Percentiles rank a stretch among this genome's conserved stretches.
These are phyloP conservation scores for Pittosporum tobira DNA, from an alignment of 129 eudicot species.

Conservation along the genomic window DNA sequence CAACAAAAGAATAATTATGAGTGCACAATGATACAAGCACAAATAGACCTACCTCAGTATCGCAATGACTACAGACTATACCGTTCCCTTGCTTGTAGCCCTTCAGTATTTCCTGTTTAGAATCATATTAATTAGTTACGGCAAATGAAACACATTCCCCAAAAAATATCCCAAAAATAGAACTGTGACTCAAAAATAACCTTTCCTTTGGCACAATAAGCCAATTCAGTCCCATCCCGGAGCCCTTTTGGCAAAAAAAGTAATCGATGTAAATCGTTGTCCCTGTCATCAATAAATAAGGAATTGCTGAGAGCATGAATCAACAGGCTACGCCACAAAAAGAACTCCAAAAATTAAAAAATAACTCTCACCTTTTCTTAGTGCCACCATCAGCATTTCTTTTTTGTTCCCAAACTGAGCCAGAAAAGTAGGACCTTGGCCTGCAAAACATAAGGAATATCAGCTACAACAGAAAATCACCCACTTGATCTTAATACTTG, in stretches of 20 bases:
- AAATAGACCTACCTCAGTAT: constrained; percentile 50
- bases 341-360: neutral
- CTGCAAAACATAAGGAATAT: constrained; percentile 33
- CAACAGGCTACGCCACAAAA: neutral
- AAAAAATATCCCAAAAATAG: neutral
- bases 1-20: neutral
- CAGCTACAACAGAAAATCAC: constrained; percentile 7
- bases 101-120: constrained; percentile 70
- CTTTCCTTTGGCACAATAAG: constrained; percentile 86
- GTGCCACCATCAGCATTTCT: constrained; percentile 51
- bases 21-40: neutral
- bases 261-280: constrained; percentile 77
- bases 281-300: constrained; percentile 43
- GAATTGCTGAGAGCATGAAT: constrained; percentile 8
- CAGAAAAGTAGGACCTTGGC: constrained; percentile 41
- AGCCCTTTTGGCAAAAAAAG: constrained; percentile 92
- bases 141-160: constrained; percentile 3
- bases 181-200: constrained; percentile 23
- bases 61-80: constrained; percentile 80
- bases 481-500: neutral
- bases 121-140: neutral
- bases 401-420: constrained; percentile 35
- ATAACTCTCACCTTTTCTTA: constrained; percentile 53
- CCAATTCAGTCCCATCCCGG: constrained; percentile 87
- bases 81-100: constrained; percentile 96